Evolutionary conservation across 2,329 filamentous ascomycete genomes (phyloP), one percentile per base, ranked within the genome.

Genomic region (Fusarium sp.): DNA sequence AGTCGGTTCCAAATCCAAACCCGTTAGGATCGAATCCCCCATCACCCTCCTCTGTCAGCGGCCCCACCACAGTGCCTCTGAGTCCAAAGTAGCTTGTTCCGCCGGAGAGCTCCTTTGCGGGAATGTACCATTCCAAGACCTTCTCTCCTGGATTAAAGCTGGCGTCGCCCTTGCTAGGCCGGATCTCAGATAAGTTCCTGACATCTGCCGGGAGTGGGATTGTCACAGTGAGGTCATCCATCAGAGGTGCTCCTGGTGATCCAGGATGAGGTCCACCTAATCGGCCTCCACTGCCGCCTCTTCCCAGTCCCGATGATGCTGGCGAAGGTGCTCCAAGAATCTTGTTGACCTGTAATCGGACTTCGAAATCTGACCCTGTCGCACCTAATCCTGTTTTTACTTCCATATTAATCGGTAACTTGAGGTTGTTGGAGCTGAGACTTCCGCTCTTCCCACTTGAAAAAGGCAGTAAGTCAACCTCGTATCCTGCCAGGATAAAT

Each of bases 401-500:
- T 77, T 97, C 93, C 56, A 97, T 86, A 54, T 87, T 90, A 7
- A 96, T 92, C 0, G 96, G 96, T 10, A 98, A 83, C 78, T 94
- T 94, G 19, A 98, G 85, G 73, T 89, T 91, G 66, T 89, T 89
- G 60, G 86, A 84, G 60, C 82, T 87, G 4, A 89, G 82, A 60
- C 83, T 87, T 23, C 87, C 85, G 58, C 86, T 85, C 74, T 88
- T 87, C 25, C 87, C 85, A 73, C 85, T 86, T 21, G 90, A 88
- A 55, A 92, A 89, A 1, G 94, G 94, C 18, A 98, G 85, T 27
- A 99, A 83, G 80, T 99, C 94, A 25, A 97, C 94, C 81, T 98
- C 95, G 79, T 99, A 99, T 27, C 94, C 95, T 37, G 94, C 95
- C 23, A 99, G 86, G 44, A 97, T 93, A 80, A 98, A 99, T 46